These are phyloP conservation scores for Colletotrichum navitas DNA, from an alignment of 2,329 filamentous ascomycete genomes.

Conservation along the genomic window DNA sequence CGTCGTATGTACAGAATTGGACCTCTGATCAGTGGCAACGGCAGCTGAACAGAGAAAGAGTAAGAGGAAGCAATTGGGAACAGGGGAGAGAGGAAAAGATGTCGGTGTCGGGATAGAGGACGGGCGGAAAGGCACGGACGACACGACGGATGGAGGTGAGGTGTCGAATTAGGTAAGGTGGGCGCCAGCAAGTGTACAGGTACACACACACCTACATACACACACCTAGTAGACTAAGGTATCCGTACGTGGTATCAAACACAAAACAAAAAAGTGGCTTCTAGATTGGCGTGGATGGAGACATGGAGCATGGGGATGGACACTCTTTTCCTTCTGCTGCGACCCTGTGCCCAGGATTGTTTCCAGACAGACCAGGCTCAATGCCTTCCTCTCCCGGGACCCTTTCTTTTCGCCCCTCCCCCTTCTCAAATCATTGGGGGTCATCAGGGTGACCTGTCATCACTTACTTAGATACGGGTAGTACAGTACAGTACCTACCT, in stretches of 20 bases:
- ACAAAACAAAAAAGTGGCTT: conserved; percentile 22
- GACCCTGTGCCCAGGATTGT: background rate
- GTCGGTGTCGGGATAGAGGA: background rate
- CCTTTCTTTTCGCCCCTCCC: background rate
- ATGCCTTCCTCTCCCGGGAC: background rate
- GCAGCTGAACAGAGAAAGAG: conserved; percentile 23
- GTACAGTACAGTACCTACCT: too few relatives aligned
- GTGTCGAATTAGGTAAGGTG: conserved; percentile 39
- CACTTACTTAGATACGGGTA: too few relatives aligned
- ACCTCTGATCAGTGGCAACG: conserved; percentile 29
- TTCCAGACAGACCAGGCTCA: background rate
- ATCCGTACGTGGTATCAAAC: too few relatives aligned
- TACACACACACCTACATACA: too few relatives aligned
- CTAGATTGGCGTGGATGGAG: conserved; percentile 29
- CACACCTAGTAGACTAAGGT: too few relatives aligned
- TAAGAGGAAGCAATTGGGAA: conserved; percentile 9
- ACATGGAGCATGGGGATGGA: conserved; percentile 3
- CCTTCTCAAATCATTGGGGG: background rate
- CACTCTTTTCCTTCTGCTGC: background rate
- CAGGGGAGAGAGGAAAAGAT: background rate
- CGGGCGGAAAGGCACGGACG: conserved; percentile 3
- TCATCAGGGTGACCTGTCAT: conserved; percentile 9
- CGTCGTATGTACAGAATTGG: conserved; percentile 29
- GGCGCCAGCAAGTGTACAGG: too few relatives aligned
- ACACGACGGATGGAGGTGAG: conserved; percentile 21